Evolutionary conservation across 352 stramenopile species (phyloP), one percentile per base, ranked within the genome.

Genomic region (Blastocystis sp.): DNA sequence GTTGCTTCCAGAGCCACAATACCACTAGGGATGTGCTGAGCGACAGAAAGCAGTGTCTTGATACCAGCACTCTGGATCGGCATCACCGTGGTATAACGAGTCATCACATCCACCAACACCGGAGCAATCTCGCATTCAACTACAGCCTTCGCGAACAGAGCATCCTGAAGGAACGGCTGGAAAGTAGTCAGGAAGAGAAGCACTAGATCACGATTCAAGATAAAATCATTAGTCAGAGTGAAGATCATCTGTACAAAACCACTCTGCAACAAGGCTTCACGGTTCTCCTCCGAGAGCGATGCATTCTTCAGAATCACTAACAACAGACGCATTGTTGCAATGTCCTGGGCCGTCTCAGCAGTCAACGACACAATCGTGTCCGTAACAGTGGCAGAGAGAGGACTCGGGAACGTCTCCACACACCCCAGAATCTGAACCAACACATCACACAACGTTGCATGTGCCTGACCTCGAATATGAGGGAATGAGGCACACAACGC

Each of bases 121-220:
- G 15, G 11, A 54, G 48, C 73, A n/a, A 37, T 78, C 56, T 22
- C 53, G 33, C 33, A 37, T 7, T 17, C 35, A n/a, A 76, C 35
- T 44, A 76, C 64, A 27, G 64, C 64, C 27, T 19, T n/a, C n/a
- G 73, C 73, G 56, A 84, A 84, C 4, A 84, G 22, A 54, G 58
- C 73, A 17, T 84, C 73, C 22, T 64, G 53, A 24, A 42, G 59
- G 73, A 66, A 84, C 22, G 73, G 73, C 51, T 53, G 35, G 33
- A 84, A 68, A 2, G 73, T 22, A 3, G 48, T 68, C 9, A 84
- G 27, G 27, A 66, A 64, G n/a, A 69, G 73, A 54, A 66, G 53
- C 73, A 84, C 73, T 51, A 84, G 44, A 44, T 84, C 73, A 33
- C 73, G 73, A 44, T 84, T 84, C 19, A 51, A 33, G 30, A 84